Evolutionary conservation across 148 eudicot species (phyloP).

Genomic region (Polygonum maritimum): DNA sequence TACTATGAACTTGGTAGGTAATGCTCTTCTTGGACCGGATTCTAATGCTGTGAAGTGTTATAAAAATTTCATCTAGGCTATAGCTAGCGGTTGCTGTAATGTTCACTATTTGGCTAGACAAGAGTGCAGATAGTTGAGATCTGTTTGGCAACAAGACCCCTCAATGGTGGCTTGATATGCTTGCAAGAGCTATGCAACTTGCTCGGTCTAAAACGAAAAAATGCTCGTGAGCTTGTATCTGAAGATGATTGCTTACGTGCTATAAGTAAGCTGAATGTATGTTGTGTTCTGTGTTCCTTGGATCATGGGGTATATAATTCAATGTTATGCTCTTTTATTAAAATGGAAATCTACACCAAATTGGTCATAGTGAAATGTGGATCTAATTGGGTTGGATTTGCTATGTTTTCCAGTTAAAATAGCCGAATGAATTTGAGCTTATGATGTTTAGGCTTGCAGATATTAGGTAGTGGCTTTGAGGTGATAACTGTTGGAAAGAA

Average conservation of each 20-base stretch:
- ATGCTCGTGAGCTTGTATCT: slow-evolving; percentile 80
- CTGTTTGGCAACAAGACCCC: slow-evolving; percentile 80
- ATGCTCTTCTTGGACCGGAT: background rate
- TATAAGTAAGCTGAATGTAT: slow-evolving; percentile 93
- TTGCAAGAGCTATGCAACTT: slow-evolving; percentile 77
- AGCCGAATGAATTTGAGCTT: background rate
- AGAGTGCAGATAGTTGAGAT: slow-evolving; percentile 93
- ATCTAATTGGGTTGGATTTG: background rate
- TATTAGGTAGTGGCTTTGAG: slow-evolving; percentile 95
- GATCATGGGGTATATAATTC: background rate
- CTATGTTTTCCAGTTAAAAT: background rate
- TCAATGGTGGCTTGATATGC: slow-evolving; percentile 89
- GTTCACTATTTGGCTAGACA: slow-evolving; percentile 32
- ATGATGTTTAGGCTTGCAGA: slow-evolving; percentile 28
- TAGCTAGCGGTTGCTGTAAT: background rate
- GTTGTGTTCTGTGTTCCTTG: background rate
- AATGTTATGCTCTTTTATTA: background rate
- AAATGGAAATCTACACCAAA: background rate
- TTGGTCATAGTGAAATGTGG: background rate
- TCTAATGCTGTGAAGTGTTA: background rate
- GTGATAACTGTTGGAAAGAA: slow-evolving; percentile 88
- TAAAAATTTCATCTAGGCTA: no score
- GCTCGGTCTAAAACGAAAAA: slow-evolving; percentile 65
- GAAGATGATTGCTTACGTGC: slow-evolving; percentile 99
- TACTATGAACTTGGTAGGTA: slow-evolving; percentile 92